Percentiles rank a stretch among this genome's conserved stretches.
Evolutionary conservation across 2,329 filamentous ascomycete species (phyloP).

Genomic region (Cladosporium sp.): DNA sequence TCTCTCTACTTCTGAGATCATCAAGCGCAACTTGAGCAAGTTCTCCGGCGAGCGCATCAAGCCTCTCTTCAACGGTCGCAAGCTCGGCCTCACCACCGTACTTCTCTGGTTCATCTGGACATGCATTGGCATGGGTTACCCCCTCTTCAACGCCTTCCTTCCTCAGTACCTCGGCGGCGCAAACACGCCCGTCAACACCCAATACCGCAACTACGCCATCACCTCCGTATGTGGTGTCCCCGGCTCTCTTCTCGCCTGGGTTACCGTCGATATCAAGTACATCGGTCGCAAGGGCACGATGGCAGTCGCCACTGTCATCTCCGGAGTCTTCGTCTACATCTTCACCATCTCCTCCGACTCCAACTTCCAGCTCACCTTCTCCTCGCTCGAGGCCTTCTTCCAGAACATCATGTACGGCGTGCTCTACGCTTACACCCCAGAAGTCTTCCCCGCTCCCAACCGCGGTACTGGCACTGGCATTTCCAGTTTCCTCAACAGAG

Average conservation of each 20-base stretch:
- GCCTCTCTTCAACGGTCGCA: conserved; percentile 55
- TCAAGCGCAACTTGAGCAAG: conserved; percentile 58
- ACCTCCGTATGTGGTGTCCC: conserved; percentile 73
- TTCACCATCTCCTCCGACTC: conserved; percentile 58
- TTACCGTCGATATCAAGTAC: conserved; percentile 67
- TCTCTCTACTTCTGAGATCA: conserved; percentile 44
- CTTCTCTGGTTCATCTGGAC: conserved; percentile 76
- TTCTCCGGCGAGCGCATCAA: conserved; percentile 64
- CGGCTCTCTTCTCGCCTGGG: conserved; percentile 70
- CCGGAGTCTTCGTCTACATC: conserved; percentile 64
- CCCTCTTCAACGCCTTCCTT: conserved; percentile 86
- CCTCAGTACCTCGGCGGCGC: conserved; percentile 69
- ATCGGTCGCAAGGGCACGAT: conserved; percentile 70
- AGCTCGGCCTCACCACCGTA: conserved; percentile 45
- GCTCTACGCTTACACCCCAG: conserved; percentile 71
- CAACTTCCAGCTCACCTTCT: conserved; percentile 59
- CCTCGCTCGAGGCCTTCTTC: conserved; percentile 65
- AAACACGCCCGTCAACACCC: conserved; percentile 32
- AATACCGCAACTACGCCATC: conserved; percentile 80
- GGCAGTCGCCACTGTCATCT: conserved; percentile 62
- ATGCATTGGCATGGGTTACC: conserved; percentile 80
- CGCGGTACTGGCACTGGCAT: conserved; percentile 70
- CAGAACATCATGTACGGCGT: conserved; percentile 74
- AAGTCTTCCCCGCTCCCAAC: conserved; percentile 69
- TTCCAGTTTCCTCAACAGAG: conserved; percentile 65